These are phyloP conservation scores for Pyronema omphalodes DNA, from an alignment of 495 filamentous ascomycete species.

Conservation along the genomic window DNA sequence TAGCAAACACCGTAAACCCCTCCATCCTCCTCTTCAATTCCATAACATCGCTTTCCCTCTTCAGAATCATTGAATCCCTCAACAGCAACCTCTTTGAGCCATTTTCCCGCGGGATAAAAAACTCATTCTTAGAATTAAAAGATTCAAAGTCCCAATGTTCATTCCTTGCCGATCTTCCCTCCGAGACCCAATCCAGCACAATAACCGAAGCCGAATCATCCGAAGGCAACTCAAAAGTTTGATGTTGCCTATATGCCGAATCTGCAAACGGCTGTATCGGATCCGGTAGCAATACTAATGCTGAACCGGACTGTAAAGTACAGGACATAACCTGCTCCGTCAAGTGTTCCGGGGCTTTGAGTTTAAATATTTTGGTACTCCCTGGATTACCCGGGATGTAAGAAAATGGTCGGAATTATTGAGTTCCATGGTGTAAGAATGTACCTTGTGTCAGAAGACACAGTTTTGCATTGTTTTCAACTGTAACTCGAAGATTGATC, in stretches of 20 bases:
- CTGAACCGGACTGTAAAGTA: constrained; percentile 40
- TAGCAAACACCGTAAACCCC: constrained; percentile 52
- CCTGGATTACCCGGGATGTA: constrained; percentile 21
- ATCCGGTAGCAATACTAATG: constrained; percentile 82
- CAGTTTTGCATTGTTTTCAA: constrained; percentile 47
- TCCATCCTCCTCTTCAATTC: constrained; percentile 43
- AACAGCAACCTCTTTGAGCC: constrained; percentile 45
- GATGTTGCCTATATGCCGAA: constrained; percentile 65
- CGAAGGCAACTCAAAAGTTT: constrained; percentile 44
- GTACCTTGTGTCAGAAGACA: constrained; percentile 67
- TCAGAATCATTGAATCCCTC: constrained; percentile 62
- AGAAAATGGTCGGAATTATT: neutral
- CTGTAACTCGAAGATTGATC: constrained; percentile 49
- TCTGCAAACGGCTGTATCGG: constrained; percentile 73
- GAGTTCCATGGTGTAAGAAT: neutral
- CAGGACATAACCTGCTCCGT: constrained; percentile 53
- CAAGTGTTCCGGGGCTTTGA: constrained; percentile 35
- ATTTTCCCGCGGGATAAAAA: constrained; percentile 37
- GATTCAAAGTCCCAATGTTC: constrained; percentile 68
- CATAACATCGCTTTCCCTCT: constrained; percentile 28
- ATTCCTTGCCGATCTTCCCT: constrained; percentile 69
- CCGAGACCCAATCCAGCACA: constrained; percentile 79
- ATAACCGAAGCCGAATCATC: constrained; percentile 45
- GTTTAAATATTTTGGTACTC: constrained; percentile 88
- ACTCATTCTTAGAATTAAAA: constrained; percentile 72